phyloP scores from a whole-genome alignment of 306 rosid species.

The Vigna unguiculata region DNA sequence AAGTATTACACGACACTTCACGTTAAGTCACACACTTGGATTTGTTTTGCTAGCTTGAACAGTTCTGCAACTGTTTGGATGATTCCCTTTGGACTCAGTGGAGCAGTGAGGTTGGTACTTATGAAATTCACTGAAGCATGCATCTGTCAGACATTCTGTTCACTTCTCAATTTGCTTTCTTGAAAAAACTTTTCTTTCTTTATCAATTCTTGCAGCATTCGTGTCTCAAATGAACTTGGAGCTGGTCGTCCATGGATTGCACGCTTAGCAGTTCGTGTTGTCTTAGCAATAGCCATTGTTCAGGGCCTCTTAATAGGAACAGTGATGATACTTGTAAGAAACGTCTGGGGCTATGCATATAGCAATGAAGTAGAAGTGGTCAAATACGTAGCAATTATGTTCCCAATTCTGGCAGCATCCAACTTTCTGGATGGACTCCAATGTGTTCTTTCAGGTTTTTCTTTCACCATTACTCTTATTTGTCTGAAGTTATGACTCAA shows the following conservation, averaged over 20 bases:
- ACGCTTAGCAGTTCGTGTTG: slow-evolving; percentile 47
- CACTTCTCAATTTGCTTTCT: background rate
- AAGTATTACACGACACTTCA: background rate
- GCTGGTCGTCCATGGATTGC: slow-evolving; percentile 50
- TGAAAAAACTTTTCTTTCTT: background rate
- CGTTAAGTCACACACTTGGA: background rate
- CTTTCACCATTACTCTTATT: background rate
- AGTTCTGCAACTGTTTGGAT: slow-evolving; percentile 66
- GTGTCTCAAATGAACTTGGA: slow-evolving; percentile 54
- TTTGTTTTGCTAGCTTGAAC: slow-evolving; percentile 63
- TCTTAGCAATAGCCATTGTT: slow-evolving; percentile 40
- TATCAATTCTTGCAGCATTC: slow-evolving; percentile 55
- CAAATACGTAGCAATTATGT: slow-evolving; percentile 61
- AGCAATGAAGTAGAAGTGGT: slow-evolving; percentile 69
- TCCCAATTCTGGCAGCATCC: slow-evolving; percentile 74
- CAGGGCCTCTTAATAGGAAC: slow-evolving; percentile 53
- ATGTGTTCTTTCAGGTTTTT: slow-evolving; percentile 75
- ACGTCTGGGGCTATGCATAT: slow-evolving; percentile 78
- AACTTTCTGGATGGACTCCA: slow-evolving; percentile 78
- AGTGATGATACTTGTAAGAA: slow-evolving; percentile 61
- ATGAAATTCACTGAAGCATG: background rate
- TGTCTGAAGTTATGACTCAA: background rate
- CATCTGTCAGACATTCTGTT: background rate
- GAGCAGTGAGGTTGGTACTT: slow-evolving; percentile 69
- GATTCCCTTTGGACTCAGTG: slow-evolving; percentile 81